phyloP scores from a whole-genome alignment of 139 green algal genomes.

The Ulvella scutata region DNA sequence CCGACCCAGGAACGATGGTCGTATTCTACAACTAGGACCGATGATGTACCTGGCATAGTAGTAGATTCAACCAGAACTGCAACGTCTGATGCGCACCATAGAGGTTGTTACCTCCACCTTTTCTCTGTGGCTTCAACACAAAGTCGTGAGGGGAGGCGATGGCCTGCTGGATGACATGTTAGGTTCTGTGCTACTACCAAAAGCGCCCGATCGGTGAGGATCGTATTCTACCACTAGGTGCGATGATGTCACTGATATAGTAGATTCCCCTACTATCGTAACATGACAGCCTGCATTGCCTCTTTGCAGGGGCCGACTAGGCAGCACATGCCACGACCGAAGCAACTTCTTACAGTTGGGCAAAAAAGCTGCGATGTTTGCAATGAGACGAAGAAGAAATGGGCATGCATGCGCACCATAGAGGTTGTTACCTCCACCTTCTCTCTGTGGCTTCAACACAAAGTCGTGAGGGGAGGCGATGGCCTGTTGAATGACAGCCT shows the following conservation, averaged over 20 bases:
- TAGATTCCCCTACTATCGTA: background rate
- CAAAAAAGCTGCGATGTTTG: background rate
- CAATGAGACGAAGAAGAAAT: background rate
- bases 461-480: constrained; percentile 53
- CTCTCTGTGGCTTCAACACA: constrained; percentile 88
- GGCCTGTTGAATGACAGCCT: constrained; percentile 36
- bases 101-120: constrained; percentile 95
- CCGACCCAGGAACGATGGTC: no score
- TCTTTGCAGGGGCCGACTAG: background rate
- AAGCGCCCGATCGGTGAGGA: no score
- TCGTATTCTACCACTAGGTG: no score
- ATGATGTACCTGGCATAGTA: no score
- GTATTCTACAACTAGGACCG: no score
- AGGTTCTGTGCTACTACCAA: no score
- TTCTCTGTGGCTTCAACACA: constrained; percentile 88
- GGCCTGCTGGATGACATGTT: constrained; percentile 34
- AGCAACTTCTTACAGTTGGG: background rate
- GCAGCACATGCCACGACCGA: background rate
- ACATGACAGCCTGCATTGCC: background rate
- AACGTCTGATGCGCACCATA: constrained; percentile 50
- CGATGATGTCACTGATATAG: no score
- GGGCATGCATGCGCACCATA: constrained; percentile 42
- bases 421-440: constrained; percentile 95
- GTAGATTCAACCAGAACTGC: no score
- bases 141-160: constrained; percentile 53